Percentiles rank a stretch among this genome's conserved stretches.
phyloP scores from a whole-genome alignment of 768 basidiomycete genomes.

The Obba rivulosa region DNA sequence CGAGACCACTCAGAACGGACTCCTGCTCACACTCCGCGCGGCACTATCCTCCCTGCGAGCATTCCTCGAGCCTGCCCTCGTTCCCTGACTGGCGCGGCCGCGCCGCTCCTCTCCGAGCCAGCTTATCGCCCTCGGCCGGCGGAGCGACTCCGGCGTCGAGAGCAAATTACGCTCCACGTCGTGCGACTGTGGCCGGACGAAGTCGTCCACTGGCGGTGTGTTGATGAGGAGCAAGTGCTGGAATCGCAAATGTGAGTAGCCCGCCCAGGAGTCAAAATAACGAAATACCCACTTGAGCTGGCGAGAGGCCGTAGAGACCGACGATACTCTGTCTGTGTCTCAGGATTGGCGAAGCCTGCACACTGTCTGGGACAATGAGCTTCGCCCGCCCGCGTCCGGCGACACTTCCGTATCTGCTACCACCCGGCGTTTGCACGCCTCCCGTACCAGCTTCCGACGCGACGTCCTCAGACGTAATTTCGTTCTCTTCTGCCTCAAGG shows the following conservation, averaged over 20 bases:
- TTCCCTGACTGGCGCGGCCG: background rate
- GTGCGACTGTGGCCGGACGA: constrained; percentile 13
- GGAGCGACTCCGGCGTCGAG: constrained; percentile 12
- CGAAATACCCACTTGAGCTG: constrained; percentile 54
- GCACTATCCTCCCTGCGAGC: too few species aligned
- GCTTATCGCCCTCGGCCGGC: constrained; percentile 18
- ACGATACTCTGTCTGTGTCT: constrained; percentile 51
- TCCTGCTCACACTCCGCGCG: constrained; percentile 4
- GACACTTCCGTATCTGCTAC: constrained; percentile 30
- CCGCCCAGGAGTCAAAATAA: background rate
- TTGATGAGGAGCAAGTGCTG: constrained; percentile 63
- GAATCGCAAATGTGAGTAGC: constrained; percentile 4
- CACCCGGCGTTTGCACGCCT: constrained; percentile 14
- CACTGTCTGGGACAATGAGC: constrained; percentile 42
- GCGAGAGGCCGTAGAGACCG: constrained; percentile 65
- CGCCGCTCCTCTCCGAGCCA: constrained; percentile 15
- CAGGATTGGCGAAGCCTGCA: constrained; percentile 33
- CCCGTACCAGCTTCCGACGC: constrained; percentile 13
- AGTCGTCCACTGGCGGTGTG: constrained; percentile 51
- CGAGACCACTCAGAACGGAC: background rate
- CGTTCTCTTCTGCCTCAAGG: constrained; percentile 24
- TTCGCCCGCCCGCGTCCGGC: constrained; percentile 35
- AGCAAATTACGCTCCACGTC: constrained; percentile 13
- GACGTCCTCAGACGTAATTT: constrained; percentile 21
- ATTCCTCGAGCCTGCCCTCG: background rate